Conservation (phyloP, 2,329 filamentous ascomycete species). For the Periconia sp. region DNA sequence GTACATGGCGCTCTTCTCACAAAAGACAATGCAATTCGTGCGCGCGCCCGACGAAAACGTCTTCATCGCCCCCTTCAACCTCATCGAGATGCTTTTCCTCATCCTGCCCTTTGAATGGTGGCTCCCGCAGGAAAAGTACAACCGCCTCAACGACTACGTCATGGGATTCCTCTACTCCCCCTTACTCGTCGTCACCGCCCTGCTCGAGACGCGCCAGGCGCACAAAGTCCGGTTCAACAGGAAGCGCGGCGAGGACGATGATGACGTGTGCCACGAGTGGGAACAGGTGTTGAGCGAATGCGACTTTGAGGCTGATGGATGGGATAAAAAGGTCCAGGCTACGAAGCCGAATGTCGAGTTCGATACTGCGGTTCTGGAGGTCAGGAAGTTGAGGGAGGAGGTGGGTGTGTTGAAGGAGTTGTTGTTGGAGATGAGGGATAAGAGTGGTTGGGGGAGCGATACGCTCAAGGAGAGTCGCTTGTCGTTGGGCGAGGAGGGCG, state of each 20-base stretch:
- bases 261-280: conserved; percentile 90
- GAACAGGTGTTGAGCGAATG: conserved; percentile 74
- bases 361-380: conserved; percentile 73
- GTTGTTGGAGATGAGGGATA: conserved; percentile 29
- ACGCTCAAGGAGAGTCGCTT: conserved; percentile 30
- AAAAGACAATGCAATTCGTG: conserved; percentile 96
- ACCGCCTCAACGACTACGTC: conserved; percentile 81
- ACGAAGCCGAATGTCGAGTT: conserved; percentile 80
- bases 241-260: conserved; percentile 79
- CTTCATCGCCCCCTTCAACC: conserved; percentile 93
- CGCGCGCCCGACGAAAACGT: conserved; percentile 97
- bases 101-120: conserved; percentile 92
- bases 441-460: conserved; percentile 30
- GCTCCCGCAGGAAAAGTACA: conserved; percentile 74
- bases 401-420: conserved; percentile 49
- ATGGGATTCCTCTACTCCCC: conserved; percentile 88
- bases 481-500: conserved; percentile 20
- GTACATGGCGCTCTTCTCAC: conserved; percentile 87
- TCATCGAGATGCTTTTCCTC: conserved; percentile 82
- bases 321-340: conserved; percentile 76
- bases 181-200: conserved; percentile 75
- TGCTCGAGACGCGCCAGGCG: conserved; percentile 50
- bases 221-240: conserved; percentile 72
- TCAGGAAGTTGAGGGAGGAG: conserved; percentile 48
- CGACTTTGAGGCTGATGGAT: conserved; percentile 82